Conservation (phyloP, 495 filamentous ascomycete species). For the Penicillium simplicissimum region DNA sequence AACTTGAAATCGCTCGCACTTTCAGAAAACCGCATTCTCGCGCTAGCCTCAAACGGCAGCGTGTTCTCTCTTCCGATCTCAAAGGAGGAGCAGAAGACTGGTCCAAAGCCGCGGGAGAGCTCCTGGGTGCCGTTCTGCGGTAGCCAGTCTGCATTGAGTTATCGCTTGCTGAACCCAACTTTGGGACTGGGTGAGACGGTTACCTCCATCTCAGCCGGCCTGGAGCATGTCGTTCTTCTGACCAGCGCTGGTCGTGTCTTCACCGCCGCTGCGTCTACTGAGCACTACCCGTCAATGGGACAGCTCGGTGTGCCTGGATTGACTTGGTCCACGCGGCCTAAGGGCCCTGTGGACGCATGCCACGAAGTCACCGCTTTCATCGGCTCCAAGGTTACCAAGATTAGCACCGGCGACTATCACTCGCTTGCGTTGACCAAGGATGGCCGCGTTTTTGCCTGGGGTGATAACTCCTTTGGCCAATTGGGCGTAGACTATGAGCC, state of each 20-base stretch:
- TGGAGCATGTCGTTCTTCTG: conserved; percentile 82
- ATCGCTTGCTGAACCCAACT: conserved; percentile 68
- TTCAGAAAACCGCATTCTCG: conserved; percentile 80
- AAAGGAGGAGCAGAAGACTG: conserved; percentile 62
- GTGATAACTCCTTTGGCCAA: conserved; percentile 87
- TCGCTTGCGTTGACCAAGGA: conserved; percentile 72
- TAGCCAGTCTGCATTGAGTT: conserved; percentile 60
- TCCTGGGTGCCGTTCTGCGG: conserved; percentile 80
- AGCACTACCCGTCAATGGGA: conserved; percentile 75
- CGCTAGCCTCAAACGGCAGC: conserved; percentile 70
- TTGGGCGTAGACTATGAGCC: conserved; percentile 71
- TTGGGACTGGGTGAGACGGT: conserved; percentile 75
- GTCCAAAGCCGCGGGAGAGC: conserved; percentile 59
- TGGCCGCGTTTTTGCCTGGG: conserved; percentile 83
- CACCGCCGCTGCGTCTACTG: conserved; percentile 74
- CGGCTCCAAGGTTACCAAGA: conserved; percentile 62
- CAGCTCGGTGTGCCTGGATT: conserved; percentile 86
- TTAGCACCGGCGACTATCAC: conserved; percentile 87
- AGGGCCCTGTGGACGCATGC: conserved; percentile 73
- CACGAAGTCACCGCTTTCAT: conserved; percentile 71
- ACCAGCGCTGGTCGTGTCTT: conserved; percentile 87
- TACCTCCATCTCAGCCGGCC: conserved; percentile 68
- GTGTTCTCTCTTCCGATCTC: conserved; percentile 88
- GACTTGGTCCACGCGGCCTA: conserved; percentile 74
- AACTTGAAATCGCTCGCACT: conserved; percentile 69